A percentile compares a stretch with the other conserved stretches of the same genome.
Evolutionary conservation across 495 filamentous ascomycete species (phyloP).

Genomic region (Penicillium egyptiacum): DNA sequence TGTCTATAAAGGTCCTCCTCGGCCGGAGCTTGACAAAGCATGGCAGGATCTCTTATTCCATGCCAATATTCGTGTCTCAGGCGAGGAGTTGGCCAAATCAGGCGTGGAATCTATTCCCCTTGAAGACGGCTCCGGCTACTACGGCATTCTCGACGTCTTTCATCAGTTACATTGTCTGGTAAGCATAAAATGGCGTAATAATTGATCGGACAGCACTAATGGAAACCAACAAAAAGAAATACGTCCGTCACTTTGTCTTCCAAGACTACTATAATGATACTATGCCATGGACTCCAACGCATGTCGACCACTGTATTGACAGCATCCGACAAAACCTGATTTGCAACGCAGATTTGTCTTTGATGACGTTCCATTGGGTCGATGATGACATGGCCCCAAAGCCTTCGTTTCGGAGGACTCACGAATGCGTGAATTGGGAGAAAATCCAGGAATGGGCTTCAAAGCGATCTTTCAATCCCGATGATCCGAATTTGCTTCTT

Average conservation of each 20-base stretch:
- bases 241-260: background rate
- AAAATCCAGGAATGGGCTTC: slow-evolving; percentile 14
- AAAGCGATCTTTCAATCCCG: slow-evolving; percentile 9
- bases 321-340: slow-evolving; percentile 31
- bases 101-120: background rate
- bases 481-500: background rate
- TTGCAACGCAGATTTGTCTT: slow-evolving; percentile 31
- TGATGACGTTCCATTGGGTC: slow-evolving; percentile 17
- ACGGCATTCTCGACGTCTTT: background rate
- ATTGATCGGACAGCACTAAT: background rate
- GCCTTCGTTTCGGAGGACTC: slow-evolving; percentile 12
- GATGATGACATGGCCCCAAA: slow-evolving; percentile 6
- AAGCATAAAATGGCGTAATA: background rate
- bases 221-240: background rate
- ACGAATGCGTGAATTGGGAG: slow-evolving; percentile 20
- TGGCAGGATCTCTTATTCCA: background rate
- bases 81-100: background rate
- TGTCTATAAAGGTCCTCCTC: background rate
- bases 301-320: slow-evolving; percentile 33
- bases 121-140: background rate
- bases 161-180: background rate
- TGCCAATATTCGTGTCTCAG: background rate
- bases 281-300: background rate
- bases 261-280: background rate
- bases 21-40: background rate